Evolutionary conservation across 2,329 filamentous ascomycete genomes (phyloP), one percentile per base, ranked within the genome.

Genomic region (Aspergillus udagawae): DNA sequence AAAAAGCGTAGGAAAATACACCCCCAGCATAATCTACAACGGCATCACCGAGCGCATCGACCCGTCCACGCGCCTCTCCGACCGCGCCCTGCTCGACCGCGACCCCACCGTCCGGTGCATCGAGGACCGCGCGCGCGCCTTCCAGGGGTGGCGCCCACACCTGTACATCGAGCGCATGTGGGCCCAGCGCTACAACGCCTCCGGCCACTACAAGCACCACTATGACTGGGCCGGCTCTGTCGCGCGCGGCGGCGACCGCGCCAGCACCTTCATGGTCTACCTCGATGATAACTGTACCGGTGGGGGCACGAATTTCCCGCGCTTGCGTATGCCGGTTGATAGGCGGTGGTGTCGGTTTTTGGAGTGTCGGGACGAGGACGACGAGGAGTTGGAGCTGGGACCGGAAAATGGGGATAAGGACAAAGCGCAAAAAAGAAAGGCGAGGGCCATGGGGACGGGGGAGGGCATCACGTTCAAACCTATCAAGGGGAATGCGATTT

Each of bases 211-310:
- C 67, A 71, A 71, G 3, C 78, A 83, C 59, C 83, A 86, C 62
- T 86, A 81, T 66, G 84, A 87, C 69, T 86, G 83, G 82, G 73
- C 71, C 45, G 78, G 77, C 5, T 72, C 74, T 0, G 67, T 67
- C 23, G 70, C 61, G 52, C 69, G 65, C 2, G 71, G 69, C 52
- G 75, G 69, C 3, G 77, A 77, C 38, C 73, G 84, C 0, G 70
- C 83, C 5, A 83, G 79, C 55, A 84, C 79, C 2, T 86, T 86
- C 64, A 86, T 86, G 83, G 84, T 86, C 1, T 87, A 86, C 64
- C 67, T 86, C 0, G 70, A 74, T 8, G 79, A 71, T 6, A 73
- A 81, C 49, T 83, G 82, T 60, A 75, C 74, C 17, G 84, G 84
- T 1, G 84, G 84, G 1, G 84, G 83, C 3, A 87, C 84, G 23